These are phyloP conservation scores for Petrea volubilis DNA, from an alignment of 257 asterid genomes.

Conservation along the genomic window DNA sequence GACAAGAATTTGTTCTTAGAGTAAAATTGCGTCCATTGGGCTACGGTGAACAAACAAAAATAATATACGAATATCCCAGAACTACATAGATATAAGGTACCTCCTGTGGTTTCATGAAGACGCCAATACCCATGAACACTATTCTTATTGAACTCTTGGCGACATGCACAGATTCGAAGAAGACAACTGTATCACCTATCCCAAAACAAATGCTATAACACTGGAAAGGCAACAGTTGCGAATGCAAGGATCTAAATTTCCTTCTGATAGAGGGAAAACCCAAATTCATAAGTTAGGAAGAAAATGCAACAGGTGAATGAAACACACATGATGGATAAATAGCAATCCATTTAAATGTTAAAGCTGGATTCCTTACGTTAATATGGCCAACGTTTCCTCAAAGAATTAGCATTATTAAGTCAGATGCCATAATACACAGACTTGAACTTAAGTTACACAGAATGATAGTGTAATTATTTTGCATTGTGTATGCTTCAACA, in stretches of 20 bases:
- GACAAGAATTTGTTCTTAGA: not conserved
- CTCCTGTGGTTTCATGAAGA: not conserved
- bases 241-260: not conserved
- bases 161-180: not conserved
- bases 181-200: not conserved
- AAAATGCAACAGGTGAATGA: not conserved
- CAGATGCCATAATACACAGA: not conserved
- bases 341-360: not conserved
- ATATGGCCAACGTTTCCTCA: not conserved
- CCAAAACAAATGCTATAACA: not conserved
- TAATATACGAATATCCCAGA: not conserved
- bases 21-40: not conserved
- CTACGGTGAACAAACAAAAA: not conserved
- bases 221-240: not conserved
- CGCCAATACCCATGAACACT: not conserved
- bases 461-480: too few species aligned
- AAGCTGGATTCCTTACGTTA: not conserved
- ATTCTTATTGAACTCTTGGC: not conserved
- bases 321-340: not conserved
- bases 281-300: too few species aligned
- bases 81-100: not conserved
- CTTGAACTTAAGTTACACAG: not conserved
- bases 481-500: not conserved
- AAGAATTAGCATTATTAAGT: conserved; percentile 1
- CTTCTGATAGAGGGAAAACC: not conserved